Evolutionary conservation across 345 rosid species (phyloP).

Genomic region (Iberis pinnata): DNA sequence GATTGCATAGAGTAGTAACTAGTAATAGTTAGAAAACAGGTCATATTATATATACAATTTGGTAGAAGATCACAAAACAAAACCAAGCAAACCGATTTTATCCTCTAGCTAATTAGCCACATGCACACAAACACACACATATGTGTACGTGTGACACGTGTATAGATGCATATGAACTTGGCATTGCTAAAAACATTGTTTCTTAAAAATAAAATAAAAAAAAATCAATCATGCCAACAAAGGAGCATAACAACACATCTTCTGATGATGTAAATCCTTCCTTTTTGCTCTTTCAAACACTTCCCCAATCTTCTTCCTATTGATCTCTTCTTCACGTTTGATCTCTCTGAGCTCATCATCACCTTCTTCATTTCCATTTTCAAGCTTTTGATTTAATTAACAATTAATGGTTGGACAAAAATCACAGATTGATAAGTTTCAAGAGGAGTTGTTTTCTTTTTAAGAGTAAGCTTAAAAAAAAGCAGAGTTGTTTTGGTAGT

Average conservation of each 20-base stretch:
- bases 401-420: not conserved
- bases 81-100: not conserved
- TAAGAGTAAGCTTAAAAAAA: not conserved
- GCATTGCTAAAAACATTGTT: not conserved
- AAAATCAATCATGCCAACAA: constrained; percentile 63
- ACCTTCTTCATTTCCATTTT: constrained; percentile 25
- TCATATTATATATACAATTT: not conserved
- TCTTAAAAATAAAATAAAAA: too few relatives aligned
- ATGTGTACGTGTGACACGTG: not conserved
- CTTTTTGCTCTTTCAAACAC: constrained; percentile 54
- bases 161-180: constrained; percentile 10
- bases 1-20: too few relatives aligned
- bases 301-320: constrained; percentile 51
- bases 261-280: constrained; percentile 64
- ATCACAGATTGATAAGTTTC: not conserved
- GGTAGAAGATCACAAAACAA: not conserved
- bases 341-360: constrained; percentile 30
- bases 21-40: too few relatives aligned
- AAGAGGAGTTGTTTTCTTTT: not conserved
- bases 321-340: constrained; percentile 38
- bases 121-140: not conserved
- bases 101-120: not conserved
- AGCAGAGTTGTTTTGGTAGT: not conserved
- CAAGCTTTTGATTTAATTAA: constrained; percentile 11
- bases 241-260: constrained; percentile 75